A percentile compares a stretch with the other conserved stretches of the same genome.
Evolutionary conservation across 1,139 yeast genomes (phyloP).

Genomic region (Hanseniaspora uvarum): DNA sequence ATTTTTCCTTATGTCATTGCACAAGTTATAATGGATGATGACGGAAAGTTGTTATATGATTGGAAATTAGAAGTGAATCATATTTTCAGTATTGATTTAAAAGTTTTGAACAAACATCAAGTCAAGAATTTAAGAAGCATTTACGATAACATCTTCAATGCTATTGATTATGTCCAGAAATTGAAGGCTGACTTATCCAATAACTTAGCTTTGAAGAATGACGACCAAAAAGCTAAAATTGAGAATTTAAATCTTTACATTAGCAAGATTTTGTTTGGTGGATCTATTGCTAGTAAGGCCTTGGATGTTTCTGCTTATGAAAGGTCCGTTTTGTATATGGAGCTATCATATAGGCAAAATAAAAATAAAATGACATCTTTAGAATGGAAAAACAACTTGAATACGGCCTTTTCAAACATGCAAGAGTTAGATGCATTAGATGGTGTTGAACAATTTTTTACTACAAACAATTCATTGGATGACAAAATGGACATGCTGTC

Average conservation of each 20-base stretch:
- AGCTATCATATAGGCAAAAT: slow-evolving; percentile 51
- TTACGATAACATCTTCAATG: slow-evolving; percentile 62
- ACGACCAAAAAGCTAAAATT: slow-evolving; percentile 32
- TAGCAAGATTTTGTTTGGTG: slow-evolving; percentile 46
- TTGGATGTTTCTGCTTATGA: slow-evolving; percentile 80
- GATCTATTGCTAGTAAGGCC: slow-evolving; percentile 61
- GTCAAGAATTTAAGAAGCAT: slow-evolving; percentile 53
- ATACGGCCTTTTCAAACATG: slow-evolving; percentile 71
- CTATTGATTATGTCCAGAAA: slow-evolving; percentile 73
- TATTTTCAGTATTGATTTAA: slow-evolving; percentile 44
- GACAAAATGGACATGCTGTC: slow-evolving; percentile 73
- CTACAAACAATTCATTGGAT: slow-evolving; percentile 49
- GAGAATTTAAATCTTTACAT: slow-evolving; percentile 40
- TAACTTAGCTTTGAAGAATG: slow-evolving; percentile 20
- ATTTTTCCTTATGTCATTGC: slow-evolving; percentile 72
- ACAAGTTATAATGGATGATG: slow-evolving; percentile 43
- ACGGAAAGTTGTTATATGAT: slow-evolving; percentile 35
- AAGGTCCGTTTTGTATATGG: slow-evolving; percentile 78
- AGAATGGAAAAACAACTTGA: slow-evolving; percentile 45
- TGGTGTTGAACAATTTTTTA: slow-evolving; percentile 69
- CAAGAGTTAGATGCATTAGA: slow-evolving; percentile 86
- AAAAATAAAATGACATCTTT: slow-evolving; percentile 32
- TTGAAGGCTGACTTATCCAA: slow-evolving; percentile 45
- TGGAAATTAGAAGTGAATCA: slow-evolving; percentile 46
- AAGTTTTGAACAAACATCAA: slow-evolving; percentile 41